Percentiles rank a stretch among this genome's conserved stretches.
Evolutionary conservation across 176 grass and related monocot species (phyloP).

Genomic region (maize (Zea mays)): DNA sequence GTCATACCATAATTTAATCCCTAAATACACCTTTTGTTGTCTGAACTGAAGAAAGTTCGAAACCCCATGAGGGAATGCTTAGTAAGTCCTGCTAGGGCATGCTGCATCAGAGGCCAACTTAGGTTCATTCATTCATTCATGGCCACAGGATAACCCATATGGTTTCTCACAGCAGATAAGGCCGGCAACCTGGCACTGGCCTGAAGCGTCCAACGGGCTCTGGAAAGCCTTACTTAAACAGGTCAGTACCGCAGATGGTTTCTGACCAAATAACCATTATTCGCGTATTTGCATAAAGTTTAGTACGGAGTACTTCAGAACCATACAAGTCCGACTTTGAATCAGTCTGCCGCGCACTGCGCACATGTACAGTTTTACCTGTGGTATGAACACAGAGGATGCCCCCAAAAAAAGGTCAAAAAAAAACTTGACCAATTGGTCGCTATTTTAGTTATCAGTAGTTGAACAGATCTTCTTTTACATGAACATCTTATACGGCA

Average conservation of each 20-base stretch:
- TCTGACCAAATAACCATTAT: slow-evolving; percentile 36
- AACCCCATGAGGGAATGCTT: slow-evolving; percentile 18
- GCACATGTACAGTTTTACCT: background rate
- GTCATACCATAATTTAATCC: too few relatives aligned
- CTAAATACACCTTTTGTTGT: too few relatives aligned
- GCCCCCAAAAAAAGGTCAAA: slow-evolving; percentile 31
- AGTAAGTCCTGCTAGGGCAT: background rate
- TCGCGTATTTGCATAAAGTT: background rate
- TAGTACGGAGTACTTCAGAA: slow-evolving; percentile 25
- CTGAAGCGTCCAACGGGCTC: slow-evolving; percentile 31
- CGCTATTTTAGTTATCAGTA: slow-evolving; percentile 50
- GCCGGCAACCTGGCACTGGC: slow-evolving; percentile 5
- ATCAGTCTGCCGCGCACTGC: slow-evolving; percentile 29
- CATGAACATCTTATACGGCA: slow-evolving; percentile 31
- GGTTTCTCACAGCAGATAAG: slow-evolving; percentile 28
- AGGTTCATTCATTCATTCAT: slow-evolving; percentile 42
- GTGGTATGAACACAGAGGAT: slow-evolving; percentile 28
- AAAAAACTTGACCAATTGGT: slow-evolving; percentile 59
- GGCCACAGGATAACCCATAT: slow-evolving; percentile 11
- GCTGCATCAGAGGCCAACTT: slow-evolving; percentile 38
- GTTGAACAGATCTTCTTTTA: slow-evolving; percentile 51
- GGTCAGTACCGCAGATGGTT: slow-evolving; percentile 38
- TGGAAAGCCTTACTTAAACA: background rate
- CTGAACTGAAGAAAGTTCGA: background rate
- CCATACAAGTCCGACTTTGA: slow-evolving; percentile 41